Evolutionary conservation across 1,139 yeast genomes (phyloP).

Genomic region (Zygosaccharomyces sapae): DNA sequence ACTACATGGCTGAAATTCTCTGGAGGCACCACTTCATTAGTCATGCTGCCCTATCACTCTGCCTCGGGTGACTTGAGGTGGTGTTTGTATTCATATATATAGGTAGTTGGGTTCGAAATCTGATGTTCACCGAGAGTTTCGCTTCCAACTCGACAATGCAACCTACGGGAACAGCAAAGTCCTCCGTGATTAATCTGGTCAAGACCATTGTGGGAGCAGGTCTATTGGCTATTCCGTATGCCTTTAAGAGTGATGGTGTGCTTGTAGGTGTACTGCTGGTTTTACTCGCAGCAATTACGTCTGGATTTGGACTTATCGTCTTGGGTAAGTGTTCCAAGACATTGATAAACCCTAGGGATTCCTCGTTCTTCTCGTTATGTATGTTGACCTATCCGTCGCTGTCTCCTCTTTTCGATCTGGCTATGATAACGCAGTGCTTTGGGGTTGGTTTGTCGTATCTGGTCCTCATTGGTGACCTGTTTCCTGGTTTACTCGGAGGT

Average conservation of each 20-base stretch:
- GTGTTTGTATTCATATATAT: neutral
- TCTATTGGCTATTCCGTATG: slow-evolving; percentile 85
- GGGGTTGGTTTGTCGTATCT: slow-evolving; percentile 90
- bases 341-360: slow-evolving; percentile 64
- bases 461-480: slow-evolving; percentile 83
- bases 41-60: neutral
- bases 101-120: neutral
- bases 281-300: slow-evolving; percentile 67
- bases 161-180: slow-evolving; percentile 35
- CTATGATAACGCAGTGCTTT: slow-evolving; percentile 86
- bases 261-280: slow-evolving; percentile 63
- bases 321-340: slow-evolving; percentile 67
- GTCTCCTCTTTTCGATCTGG: slow-evolving; percentile 76
- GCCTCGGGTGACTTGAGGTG: neutral
- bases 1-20: slow-evolving; percentile 88
- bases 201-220: slow-evolving; percentile 90
- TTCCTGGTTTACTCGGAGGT: slow-evolving; percentile 59
- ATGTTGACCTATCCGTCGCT: slow-evolving; percentile 80
- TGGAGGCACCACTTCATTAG: slow-evolving; percentile 53
- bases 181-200: slow-evolving; percentile 56
- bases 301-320: slow-evolving; percentile 74
- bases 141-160: slow-evolving; percentile 30
- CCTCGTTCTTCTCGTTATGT: slow-evolving; percentile 83
- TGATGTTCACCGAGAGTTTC: slow-evolving; percentile 11
- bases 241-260: slow-evolving; percentile 81